phyloP scores from a whole-genome alignment of 371 early-diverging fungal species.

The Rhizopus sp. region DNA sequence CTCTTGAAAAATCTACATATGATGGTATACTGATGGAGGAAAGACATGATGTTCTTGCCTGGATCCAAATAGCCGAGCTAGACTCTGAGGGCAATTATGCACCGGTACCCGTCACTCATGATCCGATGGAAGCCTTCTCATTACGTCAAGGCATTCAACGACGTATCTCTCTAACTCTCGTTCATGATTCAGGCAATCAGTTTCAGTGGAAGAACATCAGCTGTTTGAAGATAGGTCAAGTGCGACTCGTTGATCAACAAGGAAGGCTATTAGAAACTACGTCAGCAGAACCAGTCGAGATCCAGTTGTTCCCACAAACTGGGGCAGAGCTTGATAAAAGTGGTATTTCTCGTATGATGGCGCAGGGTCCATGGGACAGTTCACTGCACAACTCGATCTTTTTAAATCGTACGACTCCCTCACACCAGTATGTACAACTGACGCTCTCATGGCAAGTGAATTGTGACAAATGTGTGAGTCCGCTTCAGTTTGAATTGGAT shows the following conservation, averaged over 20 bases:
- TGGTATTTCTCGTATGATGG: slow-evolving; percentile 44
- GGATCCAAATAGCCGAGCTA: slow-evolving; percentile 70
- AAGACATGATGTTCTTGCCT: slow-evolving; percentile 59
- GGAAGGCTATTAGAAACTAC: slow-evolving; percentile 57
- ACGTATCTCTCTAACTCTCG: slow-evolving; percentile 62
- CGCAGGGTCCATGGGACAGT: slow-evolving; percentile 80
- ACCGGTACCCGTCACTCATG: slow-evolving; percentile 51
- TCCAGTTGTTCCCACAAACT: slow-evolving; percentile 46
- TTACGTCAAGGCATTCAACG: slow-evolving; percentile 83
- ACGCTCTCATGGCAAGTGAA: slow-evolving; percentile 52
- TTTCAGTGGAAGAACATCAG: slow-evolving; percentile 61
- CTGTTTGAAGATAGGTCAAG: slow-evolving; percentile 53
- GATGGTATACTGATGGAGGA: slow-evolving; percentile 54
- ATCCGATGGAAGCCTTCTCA: slow-evolving; percentile 49
- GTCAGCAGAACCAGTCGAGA: slow-evolving; percentile 29
- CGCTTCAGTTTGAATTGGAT: slow-evolving; percentile 56
- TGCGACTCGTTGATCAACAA: slow-evolving; percentile 67
- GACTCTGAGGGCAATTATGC: slow-evolving; percentile 67
- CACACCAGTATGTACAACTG: slow-evolving; percentile 55
- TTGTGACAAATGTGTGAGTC: slow-evolving; percentile 49
- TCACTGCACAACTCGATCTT: slow-evolving; percentile 74
- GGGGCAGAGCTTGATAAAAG: slow-evolving; percentile 40
- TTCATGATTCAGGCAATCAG: slow-evolving; percentile 65
- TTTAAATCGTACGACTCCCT: slow-evolving; percentile 70
- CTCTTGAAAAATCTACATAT: slow-evolving; percentile 17